Evolutionary conservation across 2,329 filamentous ascomycete genomes (phyloP).

Genomic region (Monosporascus ibericus): DNA sequence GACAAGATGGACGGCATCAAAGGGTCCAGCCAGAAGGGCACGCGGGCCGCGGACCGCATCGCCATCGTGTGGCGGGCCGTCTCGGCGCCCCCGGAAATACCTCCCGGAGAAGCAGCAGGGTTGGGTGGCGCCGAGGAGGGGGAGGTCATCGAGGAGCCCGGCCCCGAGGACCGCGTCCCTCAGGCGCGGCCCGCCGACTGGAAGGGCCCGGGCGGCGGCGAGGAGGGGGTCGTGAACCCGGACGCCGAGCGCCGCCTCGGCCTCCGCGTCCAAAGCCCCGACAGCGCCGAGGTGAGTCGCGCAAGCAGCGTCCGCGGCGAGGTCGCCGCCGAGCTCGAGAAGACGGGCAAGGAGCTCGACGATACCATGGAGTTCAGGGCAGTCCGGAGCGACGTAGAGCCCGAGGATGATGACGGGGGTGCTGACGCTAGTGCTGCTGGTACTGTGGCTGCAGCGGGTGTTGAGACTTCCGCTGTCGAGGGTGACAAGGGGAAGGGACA

Average conservation of each 20-base stretch:
- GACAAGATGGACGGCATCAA: slow-evolving; percentile 88
- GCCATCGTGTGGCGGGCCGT: slow-evolving; percentile 74
- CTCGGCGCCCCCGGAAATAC: slow-evolving; percentile 14
- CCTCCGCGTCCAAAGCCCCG: slow-evolving; percentile 56
- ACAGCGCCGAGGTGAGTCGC: slow-evolving; percentile 62
- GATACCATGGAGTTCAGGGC: slow-evolving; percentile 11
- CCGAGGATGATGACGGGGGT: slow-evolving; percentile 5
- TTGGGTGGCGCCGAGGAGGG: slow-evolving; percentile 12
- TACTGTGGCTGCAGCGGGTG: neutral
- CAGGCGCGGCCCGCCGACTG: slow-evolving; percentile 69
- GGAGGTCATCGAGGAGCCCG: slow-evolving; percentile 58
- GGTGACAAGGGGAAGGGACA: neutral
- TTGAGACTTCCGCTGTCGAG: neutral
- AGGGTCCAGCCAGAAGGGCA: slow-evolving; percentile 76
- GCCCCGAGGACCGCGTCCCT: slow-evolving; percentile 59
- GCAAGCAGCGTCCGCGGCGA: slow-evolving; percentile 60
- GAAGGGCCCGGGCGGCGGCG: slow-evolving; percentile 46
- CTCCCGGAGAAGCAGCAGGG: slow-evolving; percentile 11
- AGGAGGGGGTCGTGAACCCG: slow-evolving; percentile 32
- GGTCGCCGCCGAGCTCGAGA: slow-evolving; percentile 8
- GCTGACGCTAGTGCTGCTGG: neutral
- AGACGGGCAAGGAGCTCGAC: slow-evolving; percentile 14
- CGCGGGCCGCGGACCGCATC: slow-evolving; percentile 72
- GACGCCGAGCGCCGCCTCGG: slow-evolving; percentile 60
- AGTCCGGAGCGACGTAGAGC: slow-evolving; percentile 9